Conservation (phyloP, 2,329 filamentous ascomycete genomes). For the Ascocoryne sarcoides region DNA sequence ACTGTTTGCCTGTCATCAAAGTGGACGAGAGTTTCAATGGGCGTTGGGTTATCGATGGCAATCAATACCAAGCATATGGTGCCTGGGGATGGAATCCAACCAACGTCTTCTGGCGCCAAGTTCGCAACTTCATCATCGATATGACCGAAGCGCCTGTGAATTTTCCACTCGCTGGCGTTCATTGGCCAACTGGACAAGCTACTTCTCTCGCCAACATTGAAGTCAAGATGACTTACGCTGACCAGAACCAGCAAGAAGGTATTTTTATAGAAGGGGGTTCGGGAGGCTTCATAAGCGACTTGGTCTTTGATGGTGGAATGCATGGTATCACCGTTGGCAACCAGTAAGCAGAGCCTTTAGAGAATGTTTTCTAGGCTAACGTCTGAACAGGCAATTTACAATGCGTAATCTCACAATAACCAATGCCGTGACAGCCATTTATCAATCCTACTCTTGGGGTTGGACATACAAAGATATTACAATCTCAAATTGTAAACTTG, state of each 20-base stretch:
- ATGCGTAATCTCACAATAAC: slow-evolving; percentile 30
- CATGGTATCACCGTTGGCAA: slow-evolving; percentile 52
- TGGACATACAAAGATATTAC: slow-evolving; percentile 44
- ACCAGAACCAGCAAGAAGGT: slow-evolving; percentile 42
- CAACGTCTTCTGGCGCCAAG: slow-evolving; percentile 14
- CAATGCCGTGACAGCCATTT: slow-evolving; percentile 42
- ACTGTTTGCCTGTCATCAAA: slow-evolving; percentile 59
- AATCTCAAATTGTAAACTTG: slow-evolving; percentile 43
- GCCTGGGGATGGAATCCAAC: neutral
- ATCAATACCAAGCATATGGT: slow-evolving; percentile 36
- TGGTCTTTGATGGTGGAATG: slow-evolving; percentile 51
- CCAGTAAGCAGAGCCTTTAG: slow-evolving; percentile 46
- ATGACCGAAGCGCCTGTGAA: slow-evolving; percentile 26
- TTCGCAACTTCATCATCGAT: slow-evolving; percentile 57
- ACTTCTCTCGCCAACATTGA: slow-evolving; percentile 52
- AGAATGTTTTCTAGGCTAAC: slow-evolving; percentile 32
- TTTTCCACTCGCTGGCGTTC: slow-evolving; percentile 33
- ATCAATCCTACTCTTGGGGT: slow-evolving; percentile 51
- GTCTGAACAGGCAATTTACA: slow-evolving; percentile 34
- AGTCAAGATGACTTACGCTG: slow-evolving; percentile 43
- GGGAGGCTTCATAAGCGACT: slow-evolving; percentile 50
- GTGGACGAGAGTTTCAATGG: slow-evolving; percentile 60
- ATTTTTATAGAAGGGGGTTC: slow-evolving; percentile 47
- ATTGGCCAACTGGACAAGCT: slow-evolving; percentile 45
- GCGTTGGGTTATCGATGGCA: slow-evolving; percentile 72